Conservation (phyloP, 371 early-diverging fungal species). For the Mucor lusitanicus region DNA sequence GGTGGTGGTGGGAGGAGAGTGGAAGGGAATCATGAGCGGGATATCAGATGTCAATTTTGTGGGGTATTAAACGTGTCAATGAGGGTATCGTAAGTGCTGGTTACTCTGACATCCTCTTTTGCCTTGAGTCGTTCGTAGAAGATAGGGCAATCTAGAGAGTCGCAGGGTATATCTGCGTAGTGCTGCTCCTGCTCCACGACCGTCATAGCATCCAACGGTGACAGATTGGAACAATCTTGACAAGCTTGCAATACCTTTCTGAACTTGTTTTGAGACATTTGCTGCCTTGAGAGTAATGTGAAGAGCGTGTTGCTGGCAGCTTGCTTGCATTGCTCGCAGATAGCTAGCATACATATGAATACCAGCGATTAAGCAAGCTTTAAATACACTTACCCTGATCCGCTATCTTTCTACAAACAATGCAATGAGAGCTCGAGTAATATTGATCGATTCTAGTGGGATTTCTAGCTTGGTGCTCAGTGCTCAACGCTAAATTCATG, state of each 20-base stretch:
- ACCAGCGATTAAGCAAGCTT: too few relatives aligned
- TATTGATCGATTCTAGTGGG: conserved; percentile 42
- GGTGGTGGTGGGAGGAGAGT: background rate
- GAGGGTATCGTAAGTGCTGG: conserved; percentile 27
- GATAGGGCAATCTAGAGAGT: conserved; percentile 46
- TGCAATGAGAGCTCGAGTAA: conserved; percentile 42
- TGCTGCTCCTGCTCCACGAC: background rate
- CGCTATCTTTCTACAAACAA: conserved; percentile 34
- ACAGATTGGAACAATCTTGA: conserved; percentile 31
- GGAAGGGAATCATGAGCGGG: background rate
- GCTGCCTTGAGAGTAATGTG: conserved; percentile 26
- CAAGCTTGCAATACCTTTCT: conserved; percentile 26
- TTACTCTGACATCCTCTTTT: conserved; percentile 32
- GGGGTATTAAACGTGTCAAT: conserved; percentile 13
- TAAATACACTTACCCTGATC: conserved; percentile 25
- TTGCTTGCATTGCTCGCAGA: conserved; percentile 28
- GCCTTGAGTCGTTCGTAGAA: conserved; percentile 43
- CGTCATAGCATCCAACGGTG: conserved; percentile 16
- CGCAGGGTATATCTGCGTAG: conserved; percentile 38
- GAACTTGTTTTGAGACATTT: conserved; percentile 21
- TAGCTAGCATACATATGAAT: conserved; percentile 1
- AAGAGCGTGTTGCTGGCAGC: conserved; percentile 16
- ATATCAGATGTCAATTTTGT: background rate
- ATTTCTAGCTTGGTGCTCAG: conserved; percentile 2
- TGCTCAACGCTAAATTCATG: conserved; percentile 13